phyloP scores from a whole-genome alignment of 768 basidiomycete species.

The Tricholomella constricta region DNA sequence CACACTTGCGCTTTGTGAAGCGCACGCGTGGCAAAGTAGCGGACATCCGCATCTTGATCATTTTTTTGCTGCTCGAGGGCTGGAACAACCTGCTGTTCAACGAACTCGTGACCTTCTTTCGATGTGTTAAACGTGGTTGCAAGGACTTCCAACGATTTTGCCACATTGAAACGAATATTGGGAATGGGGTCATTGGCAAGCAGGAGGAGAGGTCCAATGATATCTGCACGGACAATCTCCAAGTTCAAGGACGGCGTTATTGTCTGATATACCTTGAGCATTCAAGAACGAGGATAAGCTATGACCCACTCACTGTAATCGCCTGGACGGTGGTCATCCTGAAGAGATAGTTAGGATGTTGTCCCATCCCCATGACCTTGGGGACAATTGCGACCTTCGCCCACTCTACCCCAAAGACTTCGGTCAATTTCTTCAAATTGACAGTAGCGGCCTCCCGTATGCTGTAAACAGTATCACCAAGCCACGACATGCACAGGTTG shows the following conservation, averaged over 20 bases:
- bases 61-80: slow-evolving; percentile 82
- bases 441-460: slow-evolving; percentile 98
- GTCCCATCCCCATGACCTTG: slow-evolving; percentile 95
- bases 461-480: slow-evolving; percentile 97
- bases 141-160: slow-evolving; percentile 91
- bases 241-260: slow-evolving; percentile 88
- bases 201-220: slow-evolving; percentile 80
- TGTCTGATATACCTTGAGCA: slow-evolving; percentile 55
- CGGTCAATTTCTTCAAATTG: slow-evolving; percentile 95
- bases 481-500: slow-evolving; percentile 98
- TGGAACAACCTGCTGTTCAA: slow-evolving; percentile 75
- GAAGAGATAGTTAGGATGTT: slow-evolving; percentile 95
- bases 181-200: slow-evolving; percentile 92
- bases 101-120: slow-evolving; percentile 73
- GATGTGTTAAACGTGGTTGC: slow-evolving; percentile 65
- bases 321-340: slow-evolving; percentile 99
- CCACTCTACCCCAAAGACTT: slow-evolving; percentile 99
- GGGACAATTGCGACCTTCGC: slow-evolving; percentile 92
- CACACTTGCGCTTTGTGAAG: slow-evolving; percentile 51
- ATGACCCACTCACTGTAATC: slow-evolving; percentile 73
- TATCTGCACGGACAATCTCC: slow-evolving; percentile 80
- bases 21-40: slow-evolving; percentile 88
- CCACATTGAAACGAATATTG: slow-evolving; percentile 99
- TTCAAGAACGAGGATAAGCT: slow-evolving; percentile 6
- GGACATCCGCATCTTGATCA: slow-evolving; percentile 94